Base-by-base conservation (phyloP, 805 yeast genomes). In the Komagataella kurtzmanii region DNA sequence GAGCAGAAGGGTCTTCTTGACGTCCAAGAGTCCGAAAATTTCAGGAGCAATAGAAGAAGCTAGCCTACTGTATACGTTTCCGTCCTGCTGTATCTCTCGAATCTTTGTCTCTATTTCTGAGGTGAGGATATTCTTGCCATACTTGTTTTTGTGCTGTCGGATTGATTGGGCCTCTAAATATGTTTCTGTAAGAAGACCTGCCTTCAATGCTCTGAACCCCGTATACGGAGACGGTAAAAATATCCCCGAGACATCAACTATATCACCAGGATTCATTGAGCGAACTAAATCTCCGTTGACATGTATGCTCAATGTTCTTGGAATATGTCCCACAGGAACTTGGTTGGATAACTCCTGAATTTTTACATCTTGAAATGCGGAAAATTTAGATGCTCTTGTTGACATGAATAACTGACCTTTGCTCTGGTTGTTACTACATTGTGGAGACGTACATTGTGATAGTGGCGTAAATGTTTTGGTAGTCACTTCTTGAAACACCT, bases 291-390 rank as follows among this genome's bases (percentile, higher is more conserved):
- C 85, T 47, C 99, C 99, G 60, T 85, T 87, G n/a, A 91, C 81
- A 64, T 91, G 96, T 52, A 91, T 76, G 14, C 84, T 79, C 56
- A 93, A 72, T 30, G 88, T 71, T 61, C 99, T 79, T 49, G 99
- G 99, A 56, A 93, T 93, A 66, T 91, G 97, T 51, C 99, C 99
- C 24, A 90, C 91, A 1, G 99, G 99, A 17, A 93, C 99, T 69
- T 93, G 99, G 57, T 84, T 83, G 3, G 98, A 87, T 64, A 91
- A 72, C 68, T 93, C 99, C 71, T 93, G 99, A 55, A 93, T 76
- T 61, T 88, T 84, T 52, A 90, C 93, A 61, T 93, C 99, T 70
- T 93, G 99, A 75, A 90, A 93, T 6, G 96, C 87, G 51, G 85
- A 76, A 62, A 95, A 93, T 68, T 93, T 93, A 36, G 97, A 89